These are phyloP conservation scores for Paramecium tetraurelia DNA, from an alignment of 73 alveolate species.

Conservation along the genomic window DNA sequence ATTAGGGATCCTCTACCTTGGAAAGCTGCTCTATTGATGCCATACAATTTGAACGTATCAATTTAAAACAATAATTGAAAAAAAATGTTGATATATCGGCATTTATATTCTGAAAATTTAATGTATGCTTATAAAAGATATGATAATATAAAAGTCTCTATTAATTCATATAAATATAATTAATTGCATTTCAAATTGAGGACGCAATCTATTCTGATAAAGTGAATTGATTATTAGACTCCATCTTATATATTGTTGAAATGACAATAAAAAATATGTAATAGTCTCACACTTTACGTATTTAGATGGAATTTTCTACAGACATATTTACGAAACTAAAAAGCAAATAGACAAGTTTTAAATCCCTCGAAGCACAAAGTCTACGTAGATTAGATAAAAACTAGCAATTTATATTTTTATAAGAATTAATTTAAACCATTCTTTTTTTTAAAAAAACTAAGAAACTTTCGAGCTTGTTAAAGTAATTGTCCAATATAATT, in stretches of 20 bases:
- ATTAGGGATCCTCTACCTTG: neutral
- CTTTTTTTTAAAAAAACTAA: neutral
- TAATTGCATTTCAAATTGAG: neutral
- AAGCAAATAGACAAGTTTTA: neutral
- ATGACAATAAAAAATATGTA: neutral
- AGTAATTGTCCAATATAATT: neutral
- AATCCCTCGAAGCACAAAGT: neutral
- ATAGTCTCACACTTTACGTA: neutral
- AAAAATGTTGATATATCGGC: neutral
- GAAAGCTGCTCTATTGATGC: neutral
- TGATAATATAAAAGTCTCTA: neutral
- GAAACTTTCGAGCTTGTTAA: neutral
- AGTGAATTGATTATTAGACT: neutral
- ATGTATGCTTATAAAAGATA: neutral
- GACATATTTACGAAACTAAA: neutral
- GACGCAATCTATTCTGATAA: neutral
- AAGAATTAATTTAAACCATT: neutral
- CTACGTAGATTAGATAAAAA: neutral
- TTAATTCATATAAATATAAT: neutral
- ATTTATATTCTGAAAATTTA: neutral
- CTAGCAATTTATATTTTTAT: neutral
- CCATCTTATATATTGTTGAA: neutral
- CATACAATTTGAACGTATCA: neutral
- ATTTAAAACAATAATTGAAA: neutral
- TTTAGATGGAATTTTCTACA: neutral